Base-by-base conservation (phyloP, 176 grass and related monocot species). In the Elaeis guineensis region DNA sequence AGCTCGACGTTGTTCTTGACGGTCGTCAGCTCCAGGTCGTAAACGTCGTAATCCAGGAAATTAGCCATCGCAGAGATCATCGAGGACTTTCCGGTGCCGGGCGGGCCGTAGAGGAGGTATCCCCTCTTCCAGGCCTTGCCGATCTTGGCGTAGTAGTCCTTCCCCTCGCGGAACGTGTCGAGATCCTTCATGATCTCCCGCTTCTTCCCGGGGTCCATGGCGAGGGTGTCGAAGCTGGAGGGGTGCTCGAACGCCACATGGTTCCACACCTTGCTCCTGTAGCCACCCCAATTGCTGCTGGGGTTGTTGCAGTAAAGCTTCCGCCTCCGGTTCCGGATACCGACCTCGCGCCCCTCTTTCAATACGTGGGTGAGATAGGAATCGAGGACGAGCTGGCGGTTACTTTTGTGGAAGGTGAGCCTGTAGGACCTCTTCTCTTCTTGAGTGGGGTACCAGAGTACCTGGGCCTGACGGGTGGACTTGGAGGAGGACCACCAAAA, bases 61-160 rank as follows among this genome's bases (percentile, higher is more conserved):
- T 89, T 89, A 19, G 89, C 89, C 1, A 95, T 95, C 18, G 89
- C 84, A 0, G 77, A 66, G 49, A 93, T 88, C 84, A 88, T 84
- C 74, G 84, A 78, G 57, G 89, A 93, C 66, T 93, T 93, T 25
- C 84, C 89, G 5, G 84, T 94, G 29, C 89, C 89, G 0, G 84
- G 89, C 0, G 84, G 77, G 0, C 80, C 84, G 3, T 67, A 73
- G 0, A 88, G 71, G 2, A 85, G 84, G 74, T 85, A 88, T 0
- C 80, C 84, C 0, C 84, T 71, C 63, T 94, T 94, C 80, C 89
- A 92, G 0, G 79, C 16, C 83, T 86, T 91, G 61, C 88, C 88
- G 0, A 91, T 75, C 56, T 75, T 63, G 32, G 70, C 16, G 50
- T 86, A 91, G 83, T 86, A 91, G 4, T 78, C 83, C 73, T 86